Evolutionary conservation across 108 stramenopile genomes (phyloP).

Genomic region (Schizochytrium sp.): DNA sequence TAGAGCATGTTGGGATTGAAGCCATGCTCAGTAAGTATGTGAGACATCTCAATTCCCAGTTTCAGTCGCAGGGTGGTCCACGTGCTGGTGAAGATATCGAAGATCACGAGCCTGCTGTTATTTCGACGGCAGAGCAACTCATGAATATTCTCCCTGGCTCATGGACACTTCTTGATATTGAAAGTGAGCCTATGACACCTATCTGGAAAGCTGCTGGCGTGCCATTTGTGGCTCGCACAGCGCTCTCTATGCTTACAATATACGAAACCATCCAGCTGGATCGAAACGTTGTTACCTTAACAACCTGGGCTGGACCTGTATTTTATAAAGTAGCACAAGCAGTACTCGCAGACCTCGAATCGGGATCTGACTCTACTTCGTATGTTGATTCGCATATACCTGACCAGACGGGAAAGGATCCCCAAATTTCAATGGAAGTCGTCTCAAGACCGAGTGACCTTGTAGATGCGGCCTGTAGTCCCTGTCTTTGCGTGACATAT

Average conservation of each 20-base stretch:
- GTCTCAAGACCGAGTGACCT: not conserved
- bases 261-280: not conserved
- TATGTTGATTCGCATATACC: no score
- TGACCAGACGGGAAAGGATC: not conserved
- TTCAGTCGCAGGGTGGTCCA: not conserved
- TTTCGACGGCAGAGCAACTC: not conserved
- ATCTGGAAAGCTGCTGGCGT: not conserved
- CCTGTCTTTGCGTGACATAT: not conserved
- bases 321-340: not conserved
- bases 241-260: not conserved
- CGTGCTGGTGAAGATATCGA: not conserved
- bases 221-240: not conserved
- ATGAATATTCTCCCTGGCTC: not conserved
- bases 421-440: not conserved
- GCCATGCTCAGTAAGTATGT: not conserved
- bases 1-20: conserved; percentile 20
- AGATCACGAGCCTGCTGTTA: conserved; percentile 15
- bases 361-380: no score
- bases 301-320: not conserved
- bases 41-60: not conserved
- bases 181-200: not conserved
- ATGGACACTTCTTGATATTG: not conserved
- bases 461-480: not conserved
- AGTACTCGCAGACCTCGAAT: no score
- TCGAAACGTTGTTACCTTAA: not conserved